These are phyloP conservation scores for Auricularia cornea DNA, from an alignment of 768 basidiomycete species.

Conservation along the genomic window DNA sequence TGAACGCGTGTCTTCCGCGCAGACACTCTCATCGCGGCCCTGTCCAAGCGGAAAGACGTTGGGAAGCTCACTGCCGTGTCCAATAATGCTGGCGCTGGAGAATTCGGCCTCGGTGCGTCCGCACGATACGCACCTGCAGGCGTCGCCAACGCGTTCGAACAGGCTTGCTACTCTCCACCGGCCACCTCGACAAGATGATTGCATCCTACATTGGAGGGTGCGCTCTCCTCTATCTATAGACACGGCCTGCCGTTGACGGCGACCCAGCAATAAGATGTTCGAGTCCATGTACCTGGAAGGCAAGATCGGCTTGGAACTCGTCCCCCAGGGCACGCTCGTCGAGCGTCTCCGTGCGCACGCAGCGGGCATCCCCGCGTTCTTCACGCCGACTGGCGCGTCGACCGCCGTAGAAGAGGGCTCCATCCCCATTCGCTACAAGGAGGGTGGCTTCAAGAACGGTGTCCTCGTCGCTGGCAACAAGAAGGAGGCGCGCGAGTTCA, in stretches of 20 bases:
- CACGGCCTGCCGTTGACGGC: neutral
- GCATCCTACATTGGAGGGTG: slow-evolving; percentile 86
- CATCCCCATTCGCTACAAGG: slow-evolving; percentile 72
- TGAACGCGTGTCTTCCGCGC: neutral
- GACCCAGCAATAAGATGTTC: slow-evolving; percentile 74
- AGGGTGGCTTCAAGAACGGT: slow-evolving; percentile 62
- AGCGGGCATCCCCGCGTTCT: slow-evolving; percentile 92
- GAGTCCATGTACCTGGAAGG: slow-evolving; percentile 75
- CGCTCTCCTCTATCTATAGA: slow-evolving; percentile 9
- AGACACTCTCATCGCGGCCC: slow-evolving; percentile 79
- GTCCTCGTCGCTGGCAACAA: slow-evolving; percentile 63
- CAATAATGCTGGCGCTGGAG: slow-evolving; percentile 74
- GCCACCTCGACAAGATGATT: slow-evolving; percentile 76
- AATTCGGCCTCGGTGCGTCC: slow-evolving; percentile 57
- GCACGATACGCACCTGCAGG: slow-evolving; percentile 2
- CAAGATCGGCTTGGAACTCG: slow-evolving; percentile 75
- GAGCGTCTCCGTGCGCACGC: slow-evolving; percentile 86
- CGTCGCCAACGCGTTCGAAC: slow-evolving; percentile 3
- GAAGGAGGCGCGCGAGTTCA: slow-evolving; percentile 70
- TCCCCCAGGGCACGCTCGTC: slow-evolving; percentile 85
- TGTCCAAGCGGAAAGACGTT: slow-evolving; percentile 68
- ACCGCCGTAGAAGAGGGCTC: slow-evolving; percentile 75
- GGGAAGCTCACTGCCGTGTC: slow-evolving; percentile 71
- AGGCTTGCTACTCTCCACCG: slow-evolving; percentile 68
- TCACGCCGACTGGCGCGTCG: slow-evolving; percentile 79